Percentiles rank a stretch among this genome's conserved stretches.
Evolutionary conservation across 805 yeast genomes (phyloP).

Genomic region (Blastobotrys terrestris): DNA sequence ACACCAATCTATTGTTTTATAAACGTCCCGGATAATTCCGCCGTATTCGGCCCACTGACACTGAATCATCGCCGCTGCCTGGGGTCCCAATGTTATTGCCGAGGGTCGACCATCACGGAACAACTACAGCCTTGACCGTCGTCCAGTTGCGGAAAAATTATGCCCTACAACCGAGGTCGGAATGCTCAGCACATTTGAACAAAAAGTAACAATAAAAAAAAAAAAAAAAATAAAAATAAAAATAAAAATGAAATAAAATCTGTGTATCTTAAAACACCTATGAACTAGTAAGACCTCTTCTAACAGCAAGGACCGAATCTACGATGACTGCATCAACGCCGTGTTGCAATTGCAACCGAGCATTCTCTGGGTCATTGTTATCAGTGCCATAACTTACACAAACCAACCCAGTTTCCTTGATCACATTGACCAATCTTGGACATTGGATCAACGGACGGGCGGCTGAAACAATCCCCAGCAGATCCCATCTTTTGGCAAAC

Average conservation of each 20-base stretch:
- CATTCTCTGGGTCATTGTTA: constrained; percentile 80
- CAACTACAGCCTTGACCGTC: background rate
- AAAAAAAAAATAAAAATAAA: background rate
- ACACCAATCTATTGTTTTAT: too few species aligned
- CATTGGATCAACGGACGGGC: constrained; percentile 81
- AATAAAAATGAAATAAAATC: background rate
- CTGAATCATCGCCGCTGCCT: too few species aligned
- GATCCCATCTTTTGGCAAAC: constrained; percentile 85
- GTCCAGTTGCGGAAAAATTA: too few species aligned
- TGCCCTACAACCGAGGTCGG: too few species aligned
- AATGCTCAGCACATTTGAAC: too few species aligned
- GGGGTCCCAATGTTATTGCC: too few species aligned
- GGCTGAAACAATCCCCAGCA: constrained; percentile 87
- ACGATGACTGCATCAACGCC: constrained; percentile 99
- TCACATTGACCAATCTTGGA: constrained; percentile 86
- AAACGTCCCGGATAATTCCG: too few species aligned
- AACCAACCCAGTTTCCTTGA: constrained; percentile 83
- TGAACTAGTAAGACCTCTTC: constrained; percentile 57
- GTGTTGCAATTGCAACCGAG: constrained; percentile 79
- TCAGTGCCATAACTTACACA: constrained; percentile 86
- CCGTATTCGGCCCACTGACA: too few species aligned
- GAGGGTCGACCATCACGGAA: background rate
- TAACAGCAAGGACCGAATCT: constrained; percentile 88
- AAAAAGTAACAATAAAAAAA: too few species aligned
- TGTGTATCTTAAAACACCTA: background rate